Conservation (phyloP, 306 rosid genomes). For the Cajanus cajan region DNA sequence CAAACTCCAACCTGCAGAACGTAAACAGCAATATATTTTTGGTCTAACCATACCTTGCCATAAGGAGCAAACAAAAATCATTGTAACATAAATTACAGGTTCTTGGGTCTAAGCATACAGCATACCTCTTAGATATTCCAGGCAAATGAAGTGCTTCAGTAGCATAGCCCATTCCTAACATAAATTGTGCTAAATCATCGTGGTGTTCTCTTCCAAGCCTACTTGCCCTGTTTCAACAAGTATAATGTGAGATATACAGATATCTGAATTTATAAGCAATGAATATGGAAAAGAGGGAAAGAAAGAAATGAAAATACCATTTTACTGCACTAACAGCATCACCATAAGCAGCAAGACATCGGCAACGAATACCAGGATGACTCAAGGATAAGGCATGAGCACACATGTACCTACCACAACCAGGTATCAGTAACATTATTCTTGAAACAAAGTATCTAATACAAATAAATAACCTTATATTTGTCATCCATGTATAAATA, state of each 20-base stretch:
- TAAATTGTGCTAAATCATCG: constrained; percentile 95
- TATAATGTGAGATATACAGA: constrained; percentile 27
- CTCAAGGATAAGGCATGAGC: constrained; percentile 95
- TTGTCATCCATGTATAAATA: constrained; percentile 22
- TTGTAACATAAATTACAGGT: neutral
- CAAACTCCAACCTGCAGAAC: constrained; percentile 85
- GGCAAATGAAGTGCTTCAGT: constrained; percentile 96
- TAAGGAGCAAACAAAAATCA: constrained; percentile 17
- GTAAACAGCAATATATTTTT: neutral
- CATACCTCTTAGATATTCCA: constrained; percentile 95
- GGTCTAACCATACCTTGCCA: constrained; percentile 10
- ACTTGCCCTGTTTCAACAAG: constrained; percentile 80
- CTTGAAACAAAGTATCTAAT: constrained; percentile 13
- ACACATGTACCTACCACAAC: constrained; percentile 80
- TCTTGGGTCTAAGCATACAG: constrained; percentile 25
- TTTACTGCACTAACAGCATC: constrained; percentile 99
- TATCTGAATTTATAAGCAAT: neutral
- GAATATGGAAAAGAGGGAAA: constrained; percentile 12
- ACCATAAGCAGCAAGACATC: constrained; percentile 99
- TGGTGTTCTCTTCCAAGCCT: constrained; percentile 98
- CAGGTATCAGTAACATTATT: constrained; percentile 25
- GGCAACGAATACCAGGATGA: constrained; percentile 98
- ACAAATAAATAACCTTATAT: constrained; percentile 14
- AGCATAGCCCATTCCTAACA: constrained; percentile 99
- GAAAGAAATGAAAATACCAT: constrained; percentile 52